These are phyloP conservation scores for Lathyrus sativus DNA, from an alignment of 306 rosid species.

Conservation along the genomic window DNA sequence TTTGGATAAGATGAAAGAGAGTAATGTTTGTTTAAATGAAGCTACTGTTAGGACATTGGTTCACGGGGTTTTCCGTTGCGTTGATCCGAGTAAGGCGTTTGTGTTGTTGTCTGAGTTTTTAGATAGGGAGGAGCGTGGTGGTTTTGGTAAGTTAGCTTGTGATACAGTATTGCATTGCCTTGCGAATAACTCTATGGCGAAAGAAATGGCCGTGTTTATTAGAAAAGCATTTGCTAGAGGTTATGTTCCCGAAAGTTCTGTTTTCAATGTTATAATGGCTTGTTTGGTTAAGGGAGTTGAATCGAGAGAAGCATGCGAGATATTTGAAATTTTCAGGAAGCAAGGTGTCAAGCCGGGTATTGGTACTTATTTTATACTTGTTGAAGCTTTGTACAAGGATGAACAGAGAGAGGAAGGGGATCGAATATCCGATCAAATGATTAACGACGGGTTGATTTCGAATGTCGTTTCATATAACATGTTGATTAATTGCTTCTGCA, in stretches of 20 bases:
- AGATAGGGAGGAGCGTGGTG: slow-evolving; percentile 39
- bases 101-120: slow-evolving; percentile 56
- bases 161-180: slow-evolving; percentile 70
- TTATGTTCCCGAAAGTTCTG: slow-evolving; percentile 58
- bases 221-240: slow-evolving; percentile 53
- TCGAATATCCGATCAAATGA: slow-evolving; percentile 48
- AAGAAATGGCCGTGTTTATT: slow-evolving; percentile 55
- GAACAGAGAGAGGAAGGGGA: slow-evolving; percentile 57
- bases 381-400: slow-evolving; percentile 61
- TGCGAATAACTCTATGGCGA: slow-evolving; percentile 55
- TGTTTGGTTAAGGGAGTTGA: slow-evolving; percentile 67
- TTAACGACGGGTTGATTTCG: slow-evolving; percentile 59
- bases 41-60: slow-evolving; percentile 78
- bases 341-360: slow-evolving; percentile 62
- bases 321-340: slow-evolving; percentile 53
- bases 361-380: slow-evolving; percentile 57
- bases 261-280: slow-evolving; percentile 60
- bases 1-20: slow-evolving; percentile 70
- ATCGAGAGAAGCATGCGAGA: slow-evolving; percentile 45
- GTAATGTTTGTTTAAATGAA: slow-evolving; percentile 60
- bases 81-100: slow-evolving; percentile 60
- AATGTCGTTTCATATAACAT: slow-evolving; percentile 65
- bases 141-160: slow-evolving; percentile 56
- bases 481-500: slow-evolving; percentile 71
- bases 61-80: slow-evolving; percentile 72